A percentile compares a stretch with the other conserved stretches of the same genome.
These are phyloP conservation scores for Lichenothelia convexa DNA, from an alignment of 495 filamentous ascomycete species.

Conservation along the genomic window DNA sequence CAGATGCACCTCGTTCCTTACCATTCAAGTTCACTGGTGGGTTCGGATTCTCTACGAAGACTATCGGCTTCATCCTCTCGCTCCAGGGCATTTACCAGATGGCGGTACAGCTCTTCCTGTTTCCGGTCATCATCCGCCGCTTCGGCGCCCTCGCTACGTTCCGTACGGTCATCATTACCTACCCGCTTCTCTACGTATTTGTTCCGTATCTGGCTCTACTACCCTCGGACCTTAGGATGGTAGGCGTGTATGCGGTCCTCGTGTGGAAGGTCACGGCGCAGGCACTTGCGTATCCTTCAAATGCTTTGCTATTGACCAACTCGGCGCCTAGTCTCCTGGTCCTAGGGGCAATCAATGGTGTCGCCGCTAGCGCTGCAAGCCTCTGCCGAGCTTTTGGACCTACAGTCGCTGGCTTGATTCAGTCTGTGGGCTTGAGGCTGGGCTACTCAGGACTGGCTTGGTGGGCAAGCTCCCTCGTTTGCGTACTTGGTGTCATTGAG, in stretches of 20 bases:
- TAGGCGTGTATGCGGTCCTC: conserved; percentile 53
- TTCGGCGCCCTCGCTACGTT: conserved; percentile 67
- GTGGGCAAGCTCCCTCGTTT: conserved; percentile 72
- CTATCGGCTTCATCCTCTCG: conserved; percentile 72
- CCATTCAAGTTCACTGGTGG: conserved; percentile 83
- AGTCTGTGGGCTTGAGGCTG: conserved; percentile 55
- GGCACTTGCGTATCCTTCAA: conserved; percentile 70
- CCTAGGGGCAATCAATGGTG: conserved; percentile 79
- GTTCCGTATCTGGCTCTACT: conserved; percentile 82
- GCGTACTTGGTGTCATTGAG: conserved; percentile 47
- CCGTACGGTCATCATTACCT: conserved; percentile 56
- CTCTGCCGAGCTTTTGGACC: conserved; percentile 75
- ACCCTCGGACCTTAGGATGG: conserved; percentile 47
- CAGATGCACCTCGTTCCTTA: conserved; percentile 34
- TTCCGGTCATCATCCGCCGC: conserved; percentile 50
- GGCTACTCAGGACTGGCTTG: conserved; percentile 78
- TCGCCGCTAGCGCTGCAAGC: conserved; percentile 80
- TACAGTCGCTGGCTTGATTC: conserved; percentile 68
- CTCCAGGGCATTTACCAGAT: conserved; percentile 83
- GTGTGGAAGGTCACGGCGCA: conserved; percentile 80
- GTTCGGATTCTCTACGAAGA: conserved; percentile 60
- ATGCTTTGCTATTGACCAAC: conserved; percentile 69
- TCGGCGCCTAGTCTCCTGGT: conserved; percentile 62
- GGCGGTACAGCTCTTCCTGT: conserved; percentile 62
- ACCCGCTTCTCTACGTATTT: conserved; percentile 74